Evolutionary conservation across 345 rosid species (phyloP), one percentile per base, ranked within the genome.

Genomic region (Gossypium raimondii): DNA sequence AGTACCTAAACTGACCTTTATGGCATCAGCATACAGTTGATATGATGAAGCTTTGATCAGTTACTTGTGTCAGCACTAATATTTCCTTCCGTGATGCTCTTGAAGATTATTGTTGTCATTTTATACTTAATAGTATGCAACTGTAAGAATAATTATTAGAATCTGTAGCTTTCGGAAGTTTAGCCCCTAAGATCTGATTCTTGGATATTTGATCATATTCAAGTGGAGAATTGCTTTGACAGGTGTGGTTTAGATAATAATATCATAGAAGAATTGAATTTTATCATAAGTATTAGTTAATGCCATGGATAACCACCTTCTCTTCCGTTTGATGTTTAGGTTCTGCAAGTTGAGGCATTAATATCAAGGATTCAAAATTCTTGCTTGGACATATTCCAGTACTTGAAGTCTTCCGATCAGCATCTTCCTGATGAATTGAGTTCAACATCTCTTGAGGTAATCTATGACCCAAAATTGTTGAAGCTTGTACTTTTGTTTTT

Each of bases 401-500:
- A 82, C 74, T 84, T 96, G 75, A 87, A 81, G 80, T 86, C 89
- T 67, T 85, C 86, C 9, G 62, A 78, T 81, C 73, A 78, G 24
- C 74, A 80, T 48, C 79, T 92, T 59, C 89, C 91, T 25, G 88
- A 85, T 75, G 98, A 86, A 76, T 77, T 93, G 70, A 89, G 86
- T 80, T 82, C 89, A 61, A 76, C 86, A 67, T 88, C 97, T 63
- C 82, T 92, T 72, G 95, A 90, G 99, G 98, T 96, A 91, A 66
- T 48, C 73, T 72, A 73, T 63, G 67, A 45, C 69, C 16, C 10
- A 13, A 64, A n/a, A 9, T 67, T 61, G 67, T 69, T 61, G 16
- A 78, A 75, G 44, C 44, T 48, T 51, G 52, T 38, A 53, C 75
- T 51, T 73, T 52, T 43, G 9, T 17, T 59, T 73, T 17, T 48